These are phyloP conservation scores for Nasturtium officinale DNA, from an alignment of 345 rosid species.

Conservation along the genomic window DNA sequence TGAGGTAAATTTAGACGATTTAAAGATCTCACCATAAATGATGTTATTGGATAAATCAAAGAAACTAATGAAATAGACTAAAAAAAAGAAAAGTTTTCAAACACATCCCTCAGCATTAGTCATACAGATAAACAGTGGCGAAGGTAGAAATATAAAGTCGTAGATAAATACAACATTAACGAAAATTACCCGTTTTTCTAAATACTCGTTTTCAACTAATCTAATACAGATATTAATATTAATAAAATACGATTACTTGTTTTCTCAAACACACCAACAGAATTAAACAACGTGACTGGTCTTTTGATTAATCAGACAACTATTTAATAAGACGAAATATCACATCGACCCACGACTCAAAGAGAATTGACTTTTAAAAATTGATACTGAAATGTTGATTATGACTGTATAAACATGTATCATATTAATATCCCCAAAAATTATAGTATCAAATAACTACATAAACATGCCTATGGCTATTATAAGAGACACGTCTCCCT, in stretches of 20 bases:
- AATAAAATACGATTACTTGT: too few species aligned
- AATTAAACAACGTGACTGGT: background rate
- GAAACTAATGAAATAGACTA: background rate
- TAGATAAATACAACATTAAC: too few species aligned
- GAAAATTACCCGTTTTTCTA: too few species aligned
- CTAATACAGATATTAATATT: too few species aligned
- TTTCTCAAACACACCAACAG: background rate
- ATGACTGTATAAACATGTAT: slow-evolving; percentile 3
- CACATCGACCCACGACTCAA: background rate
- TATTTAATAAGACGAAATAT: background rate
- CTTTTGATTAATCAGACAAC: slow-evolving; percentile 7
- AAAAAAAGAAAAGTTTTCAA: too few species aligned
- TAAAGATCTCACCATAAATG: background rate
- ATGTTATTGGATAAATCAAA: background rate
- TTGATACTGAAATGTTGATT: background rate
- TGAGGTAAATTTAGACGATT: too few species aligned
- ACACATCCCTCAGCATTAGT: background rate
- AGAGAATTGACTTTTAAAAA: background rate
- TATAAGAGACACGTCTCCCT: slow-evolving; percentile 1
- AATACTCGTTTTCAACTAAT: too few species aligned
- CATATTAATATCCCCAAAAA: background rate
- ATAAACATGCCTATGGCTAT: background rate
- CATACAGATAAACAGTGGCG: background rate
- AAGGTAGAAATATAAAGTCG: too few species aligned
- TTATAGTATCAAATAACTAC: background rate